A percentile compares a stretch with the other conserved stretches of the same genome.
These are phyloP conservation scores for Arthrobotrys musiformis DNA, from an alignment of 2,329 filamentous ascomycete species.

Conservation along the genomic window DNA sequence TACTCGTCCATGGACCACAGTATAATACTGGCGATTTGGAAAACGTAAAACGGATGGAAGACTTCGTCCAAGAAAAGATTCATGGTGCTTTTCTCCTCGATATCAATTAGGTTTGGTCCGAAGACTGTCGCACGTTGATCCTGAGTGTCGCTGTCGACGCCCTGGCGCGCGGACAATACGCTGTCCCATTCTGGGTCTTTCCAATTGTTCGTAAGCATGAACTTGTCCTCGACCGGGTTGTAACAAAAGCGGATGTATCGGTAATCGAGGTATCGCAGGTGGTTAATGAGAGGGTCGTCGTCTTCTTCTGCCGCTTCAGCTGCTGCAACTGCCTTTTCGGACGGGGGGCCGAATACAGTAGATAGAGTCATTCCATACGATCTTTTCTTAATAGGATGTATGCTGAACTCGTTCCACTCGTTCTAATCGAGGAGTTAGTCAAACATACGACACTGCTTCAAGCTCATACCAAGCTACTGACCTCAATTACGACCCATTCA, in stretches of 20 bases:
- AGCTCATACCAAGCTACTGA: slow-evolving; percentile 63
- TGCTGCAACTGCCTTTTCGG: slow-evolving; percentile 70
- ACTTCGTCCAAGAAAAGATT: slow-evolving; percentile 91
- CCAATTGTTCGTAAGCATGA: slow-evolving; percentile 87
- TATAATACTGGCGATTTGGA: slow-evolving; percentile 91
- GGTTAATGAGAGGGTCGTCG: slow-evolving; percentile 77
- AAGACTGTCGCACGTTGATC: slow-evolving; percentile 85
- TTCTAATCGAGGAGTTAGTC: slow-evolving; percentile 68
- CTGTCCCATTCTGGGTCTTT: slow-evolving; percentile 91
- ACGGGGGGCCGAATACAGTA: slow-evolving; percentile 67
- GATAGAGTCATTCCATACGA: slow-evolving; percentile 73
- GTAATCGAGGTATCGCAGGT: slow-evolving; percentile 85
- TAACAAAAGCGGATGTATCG: slow-evolving; percentile 94
- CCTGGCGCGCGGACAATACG: slow-evolving; percentile 77
- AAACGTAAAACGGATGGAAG: slow-evolving; percentile 98
- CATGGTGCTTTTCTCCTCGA: slow-evolving; percentile 84
- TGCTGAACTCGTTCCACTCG: slow-evolving; percentile 90
- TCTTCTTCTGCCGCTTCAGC: slow-evolving; percentile 74
- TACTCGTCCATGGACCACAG: slow-evolving; percentile 97
- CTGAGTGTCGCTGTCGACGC: slow-evolving; percentile 89
- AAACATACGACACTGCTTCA: background rate
- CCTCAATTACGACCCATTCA: slow-evolving; percentile 91
- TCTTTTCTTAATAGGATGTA: slow-evolving; percentile 74
- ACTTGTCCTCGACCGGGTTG: slow-evolving; percentile 88
- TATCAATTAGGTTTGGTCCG: slow-evolving; percentile 88